phyloP scores from a whole-genome alignment of 331 rosid species.

The Rhamnella rubrinervis region DNA sequence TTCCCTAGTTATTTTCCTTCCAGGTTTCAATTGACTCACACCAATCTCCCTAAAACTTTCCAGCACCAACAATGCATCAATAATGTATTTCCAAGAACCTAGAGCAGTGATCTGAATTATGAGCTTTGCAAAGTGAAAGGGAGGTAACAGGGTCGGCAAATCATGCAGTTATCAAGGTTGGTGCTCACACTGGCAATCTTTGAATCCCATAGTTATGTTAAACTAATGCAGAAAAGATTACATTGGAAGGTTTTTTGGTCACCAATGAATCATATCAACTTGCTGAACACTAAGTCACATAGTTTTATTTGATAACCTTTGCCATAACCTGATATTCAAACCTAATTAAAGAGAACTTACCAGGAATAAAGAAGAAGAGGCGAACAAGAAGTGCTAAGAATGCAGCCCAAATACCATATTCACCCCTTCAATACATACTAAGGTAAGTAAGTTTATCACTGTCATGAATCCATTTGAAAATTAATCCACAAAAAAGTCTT shows the following conservation, averaged over 20 bases:
- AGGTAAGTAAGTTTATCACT: constrained; percentile 20
- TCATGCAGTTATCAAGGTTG: background rate
- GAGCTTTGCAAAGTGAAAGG: too few species aligned
- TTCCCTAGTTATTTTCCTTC: too few species aligned
- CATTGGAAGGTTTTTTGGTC: background rate
- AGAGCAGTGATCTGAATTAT: too few species aligned
- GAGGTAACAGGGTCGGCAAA: too few species aligned
- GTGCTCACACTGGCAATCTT: background rate
- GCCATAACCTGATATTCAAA: background rate
- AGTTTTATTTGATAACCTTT: background rate
- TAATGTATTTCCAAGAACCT: too few species aligned
- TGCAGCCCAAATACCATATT: constrained; percentile 81
- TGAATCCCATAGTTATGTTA: background rate
- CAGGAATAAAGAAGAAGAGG: constrained; percentile 74
- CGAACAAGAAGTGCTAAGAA: constrained; percentile 85
- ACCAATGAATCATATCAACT: background rate
- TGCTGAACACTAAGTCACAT: too few species aligned
- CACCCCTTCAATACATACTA: constrained; percentile 63
- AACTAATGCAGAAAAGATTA: background rate
- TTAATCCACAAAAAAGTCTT: background rate
- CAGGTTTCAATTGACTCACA: too few species aligned
- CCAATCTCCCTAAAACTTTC: too few species aligned
- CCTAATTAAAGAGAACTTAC: constrained; percentile 37
- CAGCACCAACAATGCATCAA: too few species aligned
- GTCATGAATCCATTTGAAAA: constrained; percentile 3